Evolutionary conservation across 139 green algal species (phyloP).

Genomic region (Picocystis salinarum): DNA sequence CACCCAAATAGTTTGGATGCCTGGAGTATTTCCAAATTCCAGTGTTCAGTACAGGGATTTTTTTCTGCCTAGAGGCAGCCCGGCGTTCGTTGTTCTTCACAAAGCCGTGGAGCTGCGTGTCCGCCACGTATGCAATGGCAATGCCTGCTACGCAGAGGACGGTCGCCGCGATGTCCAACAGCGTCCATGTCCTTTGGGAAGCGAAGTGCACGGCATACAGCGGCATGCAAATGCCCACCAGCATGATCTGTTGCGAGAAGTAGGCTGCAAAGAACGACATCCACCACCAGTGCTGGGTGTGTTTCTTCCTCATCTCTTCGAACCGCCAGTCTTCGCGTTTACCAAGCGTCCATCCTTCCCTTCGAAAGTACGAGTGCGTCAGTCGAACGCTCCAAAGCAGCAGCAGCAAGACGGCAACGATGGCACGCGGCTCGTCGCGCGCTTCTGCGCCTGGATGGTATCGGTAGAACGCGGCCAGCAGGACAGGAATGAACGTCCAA

Average conservation of each 20-base stretch:
- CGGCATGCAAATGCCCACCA: slow-evolving; percentile 28
- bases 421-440: slow-evolving; percentile 3
- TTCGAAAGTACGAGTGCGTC: slow-evolving; percentile 46
- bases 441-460: slow-evolving; percentile 14
- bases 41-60: slow-evolving; percentile 18
- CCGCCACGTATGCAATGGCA: slow-evolving; percentile 12
- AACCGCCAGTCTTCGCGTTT: slow-evolving; percentile 48
- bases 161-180: not conserved
- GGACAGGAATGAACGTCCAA: slow-evolving; percentile 35
- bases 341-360: slow-evolving; percentile 39
- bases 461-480: slow-evolving; percentile 30
- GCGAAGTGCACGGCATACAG: slow-evolving; percentile 15
- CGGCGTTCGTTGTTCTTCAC: not conserved
- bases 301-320: slow-evolving; percentile 19
- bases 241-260: slow-evolving; percentile 21
- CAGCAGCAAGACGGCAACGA: slow-evolving; percentile 15
- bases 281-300: slow-evolving; percentile 1
- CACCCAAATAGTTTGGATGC: slow-evolving; percentile 14
- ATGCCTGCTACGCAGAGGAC: slow-evolving; percentile 10
- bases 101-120: slow-evolving; percentile 28
- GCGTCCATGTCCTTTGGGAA: slow-evolving; percentile 11
- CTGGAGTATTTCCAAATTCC: slow-evolving; percentile 17
- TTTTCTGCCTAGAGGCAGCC: not conserved
- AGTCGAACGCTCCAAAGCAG: slow-evolving; percentile 28
- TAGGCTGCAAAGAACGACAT: slow-evolving; percentile 33